Percentiles rank a stretch among this genome's conserved stretches.
Evolutionary conservation across 345 rosid genomes (phyloP).

Genomic region (Hibiscus trionum): DNA sequence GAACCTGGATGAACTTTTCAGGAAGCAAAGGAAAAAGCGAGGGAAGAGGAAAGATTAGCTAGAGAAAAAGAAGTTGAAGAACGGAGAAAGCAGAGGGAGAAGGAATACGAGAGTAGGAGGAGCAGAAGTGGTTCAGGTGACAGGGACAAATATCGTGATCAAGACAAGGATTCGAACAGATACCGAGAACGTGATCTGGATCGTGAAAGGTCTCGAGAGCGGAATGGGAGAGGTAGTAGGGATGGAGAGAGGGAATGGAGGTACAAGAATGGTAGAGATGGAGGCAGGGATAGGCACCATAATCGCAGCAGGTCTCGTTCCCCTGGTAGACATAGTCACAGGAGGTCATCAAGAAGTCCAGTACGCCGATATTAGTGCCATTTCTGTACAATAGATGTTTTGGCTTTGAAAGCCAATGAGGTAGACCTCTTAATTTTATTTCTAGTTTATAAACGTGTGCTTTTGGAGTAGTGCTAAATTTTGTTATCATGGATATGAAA

Average conservation of each 20-base stretch:
- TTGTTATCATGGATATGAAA: slow-evolving; percentile 39
- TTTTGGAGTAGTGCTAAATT: slow-evolving; percentile 35
- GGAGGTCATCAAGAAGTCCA: slow-evolving; percentile 74
- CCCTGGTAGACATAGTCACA: slow-evolving; percentile 67
- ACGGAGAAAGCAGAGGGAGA: slow-evolving; percentile 61
- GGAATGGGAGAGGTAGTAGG: slow-evolving; percentile 50
- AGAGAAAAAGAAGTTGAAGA: slow-evolving; percentile 88
- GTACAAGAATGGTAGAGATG: slow-evolving; percentile 66
- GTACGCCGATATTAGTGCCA: slow-evolving; percentile 49
- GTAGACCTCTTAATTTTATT: slow-evolving; percentile 53
- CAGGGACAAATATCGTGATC: slow-evolving; percentile 51
- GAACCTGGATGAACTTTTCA: slow-evolving; percentile 21
- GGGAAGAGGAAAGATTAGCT: slow-evolving; percentile 68
- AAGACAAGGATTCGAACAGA: slow-evolving; percentile 51
- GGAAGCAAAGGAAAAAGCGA: slow-evolving; percentile 77
- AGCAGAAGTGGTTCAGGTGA: slow-evolving; percentile 70
- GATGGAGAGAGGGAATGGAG: slow-evolving; percentile 67
- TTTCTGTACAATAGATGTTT: slow-evolving; percentile 42
- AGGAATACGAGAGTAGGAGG: slow-evolving; percentile 48
- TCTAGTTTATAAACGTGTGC: slow-evolving; percentile 39
- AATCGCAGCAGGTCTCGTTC: slow-evolving; percentile 82
- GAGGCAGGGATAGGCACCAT: slow-evolving; percentile 44
- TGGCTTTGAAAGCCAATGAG: slow-evolving; percentile 58
- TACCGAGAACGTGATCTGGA: slow-evolving; percentile 50
- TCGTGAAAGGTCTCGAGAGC: slow-evolving; percentile 49